Base-by-base conservation (phyloP, 164 flowering plant genomes). In the Liriodendron chinense region DNA sequence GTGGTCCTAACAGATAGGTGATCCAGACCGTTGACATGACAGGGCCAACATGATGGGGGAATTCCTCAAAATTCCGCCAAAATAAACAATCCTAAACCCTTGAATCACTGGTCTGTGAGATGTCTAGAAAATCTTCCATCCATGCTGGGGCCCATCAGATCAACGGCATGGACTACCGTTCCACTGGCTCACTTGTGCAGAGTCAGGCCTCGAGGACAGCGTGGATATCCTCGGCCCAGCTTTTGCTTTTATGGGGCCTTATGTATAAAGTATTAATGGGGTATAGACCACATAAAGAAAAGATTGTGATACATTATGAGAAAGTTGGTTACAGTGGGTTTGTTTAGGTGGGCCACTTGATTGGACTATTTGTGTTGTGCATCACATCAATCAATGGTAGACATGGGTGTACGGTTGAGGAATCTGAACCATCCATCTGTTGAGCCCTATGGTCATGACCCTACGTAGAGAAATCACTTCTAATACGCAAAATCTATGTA, bases 311-410 rank as follows among this genome's bases (percentile, higher is more conserved):
- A 53, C 67, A 64, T 64, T n/a, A 28, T 67, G 22, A 14, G 48
- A 34, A 67, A 67, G 70, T 67, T 67, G 48, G 70, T 67, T 67
- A 34, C 70, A 18, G n/a, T 67, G 47, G 70, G 13, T 67, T 34
- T 14, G 48, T 67, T 67, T 25, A n/a, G 48, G n/a, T 18, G 65
- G 65, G 65, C 18, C 65, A 23, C 12, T 20, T 7, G 18, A 22
- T 63, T 63, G 9, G 9, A 22, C 22, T 22, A 63, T 63, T 63
- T 63, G 43, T 34, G 18, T 63, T 20, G 25, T 22, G 18, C 23
- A 12, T 53, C 18, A 53, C 59, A 53, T 63, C 14, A 13, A 57
- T 13, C 14, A 57, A 57, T 57, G 62, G 62, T 57, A 13, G n/a
- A 13, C 62, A 57, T 57, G 62, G n/a, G 62, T 2, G 14, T 34